phyloP scores from a whole-genome alignment of 1,139 yeast species.

The Hanseniaspora uvarum region DNA sequence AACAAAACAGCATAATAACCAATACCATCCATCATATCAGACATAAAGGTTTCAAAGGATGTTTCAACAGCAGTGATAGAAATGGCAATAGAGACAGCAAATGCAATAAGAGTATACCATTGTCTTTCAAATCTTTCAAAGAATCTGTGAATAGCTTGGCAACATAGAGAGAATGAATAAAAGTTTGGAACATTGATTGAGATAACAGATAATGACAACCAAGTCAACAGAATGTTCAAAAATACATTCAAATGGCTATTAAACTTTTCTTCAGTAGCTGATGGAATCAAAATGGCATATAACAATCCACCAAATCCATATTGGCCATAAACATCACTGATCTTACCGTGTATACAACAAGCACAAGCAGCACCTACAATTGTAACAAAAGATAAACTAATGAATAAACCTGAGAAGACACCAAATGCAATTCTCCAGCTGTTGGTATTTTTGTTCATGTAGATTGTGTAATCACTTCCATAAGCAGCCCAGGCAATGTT shows the following conservation, averaged over 20 bases:
- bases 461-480: constrained; percentile 78
- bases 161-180: constrained; percentile 78
- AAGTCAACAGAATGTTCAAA: constrained; percentile 78
- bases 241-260: constrained; percentile 51
- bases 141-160: constrained; percentile 71
- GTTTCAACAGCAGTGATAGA: constrained; percentile 81
- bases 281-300: constrained; percentile 61
- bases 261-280: constrained; percentile 36
- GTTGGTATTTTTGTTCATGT: constrained; percentile 52
- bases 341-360: constrained; percentile 39
- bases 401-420: constrained; percentile 48
- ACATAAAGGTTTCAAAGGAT: constrained; percentile 60
- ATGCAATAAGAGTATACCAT: constrained; percentile 68
- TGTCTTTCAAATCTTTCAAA: constrained; percentile 68
- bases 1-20: constrained; percentile 85
- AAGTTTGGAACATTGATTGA: constrained; percentile 87
- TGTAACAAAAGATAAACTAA: constrained; percentile 59
- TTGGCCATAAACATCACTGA: constrained; percentile 32
- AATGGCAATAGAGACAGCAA: constrained; percentile 67
- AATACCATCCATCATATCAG: constrained; percentile 78
- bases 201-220: constrained; percentile 72
- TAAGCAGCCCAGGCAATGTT: constrained; percentile 88
- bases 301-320: constrained; percentile 70
- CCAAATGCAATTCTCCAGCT: constrained; percentile 46
- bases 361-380: constrained; percentile 75